phyloP scores from a whole-genome alignment of 2,329 filamentous ascomycete species.

The Claviceps capensis region DNA sequence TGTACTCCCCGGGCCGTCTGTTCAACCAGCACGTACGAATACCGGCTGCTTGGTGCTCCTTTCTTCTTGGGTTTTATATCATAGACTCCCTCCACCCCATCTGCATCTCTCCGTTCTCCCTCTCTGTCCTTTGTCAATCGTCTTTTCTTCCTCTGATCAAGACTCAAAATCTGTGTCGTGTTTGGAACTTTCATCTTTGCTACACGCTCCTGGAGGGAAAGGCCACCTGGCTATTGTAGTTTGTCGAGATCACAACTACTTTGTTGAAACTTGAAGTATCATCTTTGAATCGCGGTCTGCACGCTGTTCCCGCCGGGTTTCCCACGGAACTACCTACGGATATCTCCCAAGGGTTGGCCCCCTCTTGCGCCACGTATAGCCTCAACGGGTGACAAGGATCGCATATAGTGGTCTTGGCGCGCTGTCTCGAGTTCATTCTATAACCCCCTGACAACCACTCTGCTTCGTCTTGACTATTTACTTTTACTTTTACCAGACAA shows the following conservation, averaged over 20 bases:
- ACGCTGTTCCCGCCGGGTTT: not conserved
- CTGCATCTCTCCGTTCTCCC: conserved; percentile 1
- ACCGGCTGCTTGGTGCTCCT: conserved; percentile 5
- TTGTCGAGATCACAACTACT: not conserved
- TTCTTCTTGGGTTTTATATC: conserved; percentile 4
- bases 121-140: not conserved
- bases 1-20: conserved; percentile 4
- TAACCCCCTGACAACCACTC: not conserved
- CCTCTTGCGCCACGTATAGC: conserved; percentile 3
- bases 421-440: not conserved
- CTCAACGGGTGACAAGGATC: not conserved
- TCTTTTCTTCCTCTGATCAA: not conserved
- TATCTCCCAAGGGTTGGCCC: not conserved
- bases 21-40: conserved; percentile 6
- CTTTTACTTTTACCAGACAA: not conserved
- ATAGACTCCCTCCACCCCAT: not conserved
- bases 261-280: not conserved
- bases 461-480: not conserved
- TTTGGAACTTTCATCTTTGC: not conserved
- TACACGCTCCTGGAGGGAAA: not conserved
- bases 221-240: not conserved
- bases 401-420: not conserved
- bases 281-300: not conserved
- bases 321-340: not conserved
- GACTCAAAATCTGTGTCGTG: not conserved